Evolutionary conservation across 164 flowering plant species (phyloP).

Genomic region (Tinospora cordifolia): DNA sequence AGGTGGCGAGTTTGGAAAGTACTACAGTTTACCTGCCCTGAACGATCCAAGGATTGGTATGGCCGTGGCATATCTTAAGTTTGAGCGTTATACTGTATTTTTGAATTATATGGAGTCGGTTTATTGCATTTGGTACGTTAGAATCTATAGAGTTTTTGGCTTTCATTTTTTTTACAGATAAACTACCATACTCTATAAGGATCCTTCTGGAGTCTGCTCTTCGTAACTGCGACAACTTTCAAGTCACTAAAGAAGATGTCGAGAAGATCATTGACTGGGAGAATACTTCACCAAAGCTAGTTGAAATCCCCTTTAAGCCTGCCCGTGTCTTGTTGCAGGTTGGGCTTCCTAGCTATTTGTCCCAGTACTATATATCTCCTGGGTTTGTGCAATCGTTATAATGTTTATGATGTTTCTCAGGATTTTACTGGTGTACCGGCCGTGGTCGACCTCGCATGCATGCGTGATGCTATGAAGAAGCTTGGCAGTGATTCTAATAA

Average conservation of each 20-base stretch:
- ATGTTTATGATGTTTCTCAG: conserved; percentile 26
- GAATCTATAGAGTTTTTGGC: neutral
- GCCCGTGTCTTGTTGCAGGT: conserved; percentile 96
- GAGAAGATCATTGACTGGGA: conserved; percentile 99
- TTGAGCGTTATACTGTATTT: neutral
- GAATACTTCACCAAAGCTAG: conserved; percentile 76
- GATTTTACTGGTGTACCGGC: conserved; percentile 99
- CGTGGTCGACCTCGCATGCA: conserved; percentile 95
- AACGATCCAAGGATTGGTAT: conserved; percentile 88
- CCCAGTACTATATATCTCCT: neutral
- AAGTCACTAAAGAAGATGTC: conserved; percentile 77
- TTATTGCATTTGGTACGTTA: neutral
- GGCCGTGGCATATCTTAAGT: neutral
- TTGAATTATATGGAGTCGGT: neutral
- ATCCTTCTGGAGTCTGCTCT: conserved; percentile 91
- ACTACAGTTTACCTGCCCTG: conserved; percentile 71
- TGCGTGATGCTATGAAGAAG: conserved; percentile 93
- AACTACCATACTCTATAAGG: conserved; percentile 73
- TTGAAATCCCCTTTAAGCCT: conserved; percentile 96
- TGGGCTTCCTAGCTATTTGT: neutral
- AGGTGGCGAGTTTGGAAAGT: conserved; percentile 90
- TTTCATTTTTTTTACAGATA: conserved; percentile 38
- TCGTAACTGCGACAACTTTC: conserved; percentile 87
- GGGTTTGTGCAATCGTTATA: neutral
- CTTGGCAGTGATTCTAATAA: conserved; percentile 86